Evolutionary conservation across 345 rosid genomes (phyloP), one percentile per base, ranked within the genome.

Genomic region (Nephelium lappaceum): DNA sequence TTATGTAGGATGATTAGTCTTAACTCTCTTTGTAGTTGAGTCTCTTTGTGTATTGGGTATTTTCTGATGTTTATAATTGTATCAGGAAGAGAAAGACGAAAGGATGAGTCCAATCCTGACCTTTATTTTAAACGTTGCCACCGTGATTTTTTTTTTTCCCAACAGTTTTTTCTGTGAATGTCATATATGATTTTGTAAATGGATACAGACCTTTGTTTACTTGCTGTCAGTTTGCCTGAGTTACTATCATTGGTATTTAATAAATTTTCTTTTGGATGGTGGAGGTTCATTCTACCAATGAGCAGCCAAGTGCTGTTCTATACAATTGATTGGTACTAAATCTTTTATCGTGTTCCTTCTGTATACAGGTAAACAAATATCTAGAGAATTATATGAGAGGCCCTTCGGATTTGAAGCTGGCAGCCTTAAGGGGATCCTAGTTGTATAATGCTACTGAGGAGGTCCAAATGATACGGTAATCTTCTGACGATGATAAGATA

Each of bases 321-420:
- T 45, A 41, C 69, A 47, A 41, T 55, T 53, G 23, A 38, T 55
- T 51, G 18, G 41, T 67, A 11, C n/a, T 69, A n/a, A 63, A 58
- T 61, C 11, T 69, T 38, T 63, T n/a, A 60, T 71, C 68, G 55
- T 39, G n/a, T 78, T 71, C n/a, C n/a, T n/a, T 73, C 61, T 39
- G 57, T 60, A 76, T 83, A 78, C 87, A 92, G 95, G 95, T 88
- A 53, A 86, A 92, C 77, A 88, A 83, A 75, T 92, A 90, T 81
- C 86, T 92, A 65, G 93, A 92, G 84, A 92, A 92, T 80, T 92
- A 92, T 67, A 90, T 88, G 82, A 88, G 95, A n/a, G 82, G 93
- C 95, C 74, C 89, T 92, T 70, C 82, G 92, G 92, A 74, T 92
- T 90, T 85, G 92, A 92, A 87, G 89, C 93, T 58, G n/a, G 93